These are phyloP conservation scores for Emmonsiellopsis sp. DNA, from an alignment of 2,329 filamentous ascomycete species.

Conservation along the genomic window DNA sequence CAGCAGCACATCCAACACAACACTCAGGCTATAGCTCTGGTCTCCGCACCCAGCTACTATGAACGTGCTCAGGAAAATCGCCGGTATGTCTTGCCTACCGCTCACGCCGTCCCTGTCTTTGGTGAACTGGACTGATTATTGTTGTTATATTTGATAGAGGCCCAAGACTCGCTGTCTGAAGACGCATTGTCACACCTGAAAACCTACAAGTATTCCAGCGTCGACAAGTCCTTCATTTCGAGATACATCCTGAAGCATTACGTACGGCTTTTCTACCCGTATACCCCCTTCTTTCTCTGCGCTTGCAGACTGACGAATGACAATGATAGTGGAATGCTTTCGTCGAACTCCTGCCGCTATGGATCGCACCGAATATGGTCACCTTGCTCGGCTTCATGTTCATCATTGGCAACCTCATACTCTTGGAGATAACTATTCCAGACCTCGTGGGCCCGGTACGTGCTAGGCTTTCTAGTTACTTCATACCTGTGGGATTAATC, in stretches of 20 bases:
- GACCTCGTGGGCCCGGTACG: conserved; percentile 82
- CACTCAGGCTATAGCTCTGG: background rate
- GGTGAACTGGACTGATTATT: background rate
- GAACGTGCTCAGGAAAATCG: conserved; percentile 3
- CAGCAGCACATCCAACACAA: background rate
- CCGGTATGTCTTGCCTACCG: background rate
- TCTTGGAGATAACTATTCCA: conserved; percentile 71
- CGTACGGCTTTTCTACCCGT: conserved; percentile 47
- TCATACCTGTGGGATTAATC: background rate
- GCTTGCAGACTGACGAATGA: conserved; percentile 5
- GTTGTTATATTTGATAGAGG: conserved; percentile 17
- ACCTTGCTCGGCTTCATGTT: conserved; percentile 91
- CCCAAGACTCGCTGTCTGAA: conserved; percentile 61
- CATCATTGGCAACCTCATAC: conserved; percentile 72
- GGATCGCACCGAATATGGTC: conserved; percentile 96
- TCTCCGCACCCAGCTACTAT: background rate
- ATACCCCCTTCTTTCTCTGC: conserved; percentile 5
- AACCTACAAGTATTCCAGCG: conserved; percentile 92
- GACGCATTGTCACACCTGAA: conserved; percentile 86
- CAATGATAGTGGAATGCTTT: conserved; percentile 80
- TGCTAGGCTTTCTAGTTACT: conserved; percentile 7
- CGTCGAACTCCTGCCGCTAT: conserved; percentile 84
- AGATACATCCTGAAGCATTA: conserved; percentile 91
- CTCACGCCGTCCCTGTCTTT: background rate
- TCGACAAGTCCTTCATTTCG: conserved; percentile 91